These are phyloP conservation scores for Aspergillus eucalypticola DNA, from an alignment of 2,329 filamentous ascomycete species.

Conservation along the genomic window DNA sequence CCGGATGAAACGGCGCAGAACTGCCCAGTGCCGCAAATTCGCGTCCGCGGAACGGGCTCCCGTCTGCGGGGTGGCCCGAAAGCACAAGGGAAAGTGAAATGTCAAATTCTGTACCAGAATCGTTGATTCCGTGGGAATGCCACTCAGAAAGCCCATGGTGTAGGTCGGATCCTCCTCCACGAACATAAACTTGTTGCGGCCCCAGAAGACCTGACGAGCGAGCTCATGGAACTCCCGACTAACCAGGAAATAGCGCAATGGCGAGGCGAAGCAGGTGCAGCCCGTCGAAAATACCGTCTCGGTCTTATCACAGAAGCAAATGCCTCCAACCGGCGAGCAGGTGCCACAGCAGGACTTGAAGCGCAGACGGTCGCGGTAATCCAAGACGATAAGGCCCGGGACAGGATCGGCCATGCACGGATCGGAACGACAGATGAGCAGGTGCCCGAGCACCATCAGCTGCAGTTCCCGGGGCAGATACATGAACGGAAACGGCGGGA, in stretches of 20 bases:
- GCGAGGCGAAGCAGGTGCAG: constrained; percentile 27
- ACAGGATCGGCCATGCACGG: constrained; percentile 14
- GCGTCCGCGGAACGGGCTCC: constrained; percentile 12
- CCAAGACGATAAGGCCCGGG: constrained; percentile 16
- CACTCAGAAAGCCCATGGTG: constrained; percentile 23
- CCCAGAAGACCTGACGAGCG: constrained; percentile 24
- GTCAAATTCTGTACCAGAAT: constrained; percentile 23
- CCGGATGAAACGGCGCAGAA: constrained; percentile 31
- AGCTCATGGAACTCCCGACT: constrained; percentile 25
- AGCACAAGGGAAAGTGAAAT: constrained; percentile 23
- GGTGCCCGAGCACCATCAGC: constrained; percentile 24
- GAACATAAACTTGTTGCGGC: constrained; percentile 24
- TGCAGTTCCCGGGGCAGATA: constrained; percentile 31
- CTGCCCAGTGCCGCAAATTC: constrained; percentile 22
- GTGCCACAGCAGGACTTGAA: constrained; percentile 25
- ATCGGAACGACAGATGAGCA: constrained; percentile 19
- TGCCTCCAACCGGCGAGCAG: constrained; percentile 21
- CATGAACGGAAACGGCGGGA: constrained; percentile 23
- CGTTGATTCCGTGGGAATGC: constrained; percentile 22
- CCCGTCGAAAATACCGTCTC: constrained; percentile 27
- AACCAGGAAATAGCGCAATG: constrained; percentile 28
- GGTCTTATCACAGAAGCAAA: constrained; percentile 25
- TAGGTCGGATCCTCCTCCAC: constrained; percentile 25
- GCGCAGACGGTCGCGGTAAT: constrained; percentile 18
- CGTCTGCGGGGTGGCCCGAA: constrained; percentile 10